Evolutionary conservation across 306 rosid genomes (phyloP), one percentile per base, ranked within the genome.

Genomic region (Mimosa pudica): DNA sequence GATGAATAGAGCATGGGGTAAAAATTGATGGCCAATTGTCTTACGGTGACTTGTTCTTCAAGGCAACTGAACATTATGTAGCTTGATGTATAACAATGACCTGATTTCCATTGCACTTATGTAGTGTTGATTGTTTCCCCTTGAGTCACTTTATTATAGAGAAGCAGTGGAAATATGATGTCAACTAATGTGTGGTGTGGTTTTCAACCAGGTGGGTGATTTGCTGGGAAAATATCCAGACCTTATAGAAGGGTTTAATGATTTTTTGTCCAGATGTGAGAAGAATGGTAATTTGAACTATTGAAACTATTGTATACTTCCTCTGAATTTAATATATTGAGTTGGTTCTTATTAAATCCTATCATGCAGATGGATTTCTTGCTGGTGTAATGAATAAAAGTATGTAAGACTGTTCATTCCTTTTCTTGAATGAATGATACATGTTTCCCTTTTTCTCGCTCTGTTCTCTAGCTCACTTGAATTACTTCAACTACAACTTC

Each of bases 311-410:
- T 57, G 18, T 17, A 57, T 73, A 16, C 80, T 51, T 82, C 80
- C 54, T 76, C 49, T 85, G 47, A 79, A 78, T 71, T 70, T 65
- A 69, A 33, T 63, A 66, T 80, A 20, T 61, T 58, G 33, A 66
- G 64, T 38, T 72, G 61, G 81, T 74, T 85, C 90, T 90, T 85
- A 94, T 82, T 63, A 68, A 77, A 51, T 76, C 78, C 83, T 82
- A 78, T 88, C 71, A 77, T 88, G 90, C 93, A 94, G 97, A 92
- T 84, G 97, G 96, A 85, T 89, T 92, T 89, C 97, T 92, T 84
- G 96, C 97, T 81, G 98, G 92, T 79, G 92, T 92, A 84, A 92
- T 90, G 92, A 90, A 88, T 87, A 92, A 87, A 84, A 92, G 94
- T 94, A 94, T 55, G 98, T 89, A 79, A 78, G 70, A 70, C 73